A percentile compares a stretch with the other conserved stretches of the same genome.
Conservation (phyloP, 306 rosid species). For the Cicer arietinum region DNA sequence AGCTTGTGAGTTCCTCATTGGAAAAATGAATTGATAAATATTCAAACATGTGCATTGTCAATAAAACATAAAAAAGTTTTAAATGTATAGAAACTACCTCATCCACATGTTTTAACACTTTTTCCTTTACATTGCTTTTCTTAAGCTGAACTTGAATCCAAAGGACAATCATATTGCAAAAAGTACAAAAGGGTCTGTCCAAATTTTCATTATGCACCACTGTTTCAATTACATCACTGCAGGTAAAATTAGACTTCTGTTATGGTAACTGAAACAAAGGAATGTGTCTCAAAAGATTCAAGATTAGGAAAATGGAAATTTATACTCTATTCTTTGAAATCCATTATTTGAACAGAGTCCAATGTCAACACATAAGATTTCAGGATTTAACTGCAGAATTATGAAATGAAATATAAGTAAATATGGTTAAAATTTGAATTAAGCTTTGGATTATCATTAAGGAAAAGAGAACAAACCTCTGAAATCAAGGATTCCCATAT, state of each 20-base stretch:
- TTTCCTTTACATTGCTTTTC: conserved; percentile 61
- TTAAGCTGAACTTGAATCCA: conserved; percentile 79
- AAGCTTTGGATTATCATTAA: conserved; percentile 5
- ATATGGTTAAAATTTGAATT: conserved; percentile 28
- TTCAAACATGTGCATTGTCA: neutral
- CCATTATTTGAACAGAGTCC: conserved; percentile 56
- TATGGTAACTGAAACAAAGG: conserved; percentile 33
- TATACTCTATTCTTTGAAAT: conserved; percentile 50
- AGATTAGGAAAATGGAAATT: conserved; percentile 34
- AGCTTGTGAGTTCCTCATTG: conserved; percentile 3
- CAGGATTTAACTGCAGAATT: conserved; percentile 61
- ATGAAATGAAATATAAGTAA: conserved; percentile 35
- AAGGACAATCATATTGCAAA: conserved; percentile 69
- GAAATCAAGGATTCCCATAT: conserved; percentile 68
- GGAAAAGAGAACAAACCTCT: conserved; percentile 58
- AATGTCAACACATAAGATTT: conserved; percentile 60
- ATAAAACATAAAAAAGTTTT: neutral
- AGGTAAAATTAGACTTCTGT: conserved; percentile 36
- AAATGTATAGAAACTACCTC: conserved; percentile 52
- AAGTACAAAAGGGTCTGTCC: conserved; percentile 58
- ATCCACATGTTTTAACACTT: conserved; percentile 57
- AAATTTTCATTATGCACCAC: conserved; percentile 53
- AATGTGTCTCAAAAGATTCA: conserved; percentile 16
- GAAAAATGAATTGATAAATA: neutral
- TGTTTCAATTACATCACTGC: conserved; percentile 67